Conservation (phyloP, 1,284 basidiomycete species). For the Irpex lacteus region DNA sequence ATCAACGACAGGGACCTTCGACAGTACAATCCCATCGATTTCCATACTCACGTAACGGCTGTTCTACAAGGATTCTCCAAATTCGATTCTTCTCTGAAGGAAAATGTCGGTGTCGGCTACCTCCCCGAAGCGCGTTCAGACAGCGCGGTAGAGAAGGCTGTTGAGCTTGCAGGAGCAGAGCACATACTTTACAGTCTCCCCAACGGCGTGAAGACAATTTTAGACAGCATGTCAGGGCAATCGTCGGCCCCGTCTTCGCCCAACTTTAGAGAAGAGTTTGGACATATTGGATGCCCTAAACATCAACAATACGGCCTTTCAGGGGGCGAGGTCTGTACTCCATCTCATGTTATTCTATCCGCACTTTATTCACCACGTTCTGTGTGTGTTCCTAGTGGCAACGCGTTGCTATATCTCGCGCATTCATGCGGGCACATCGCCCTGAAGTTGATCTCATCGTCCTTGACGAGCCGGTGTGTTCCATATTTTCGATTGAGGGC, state of each 20-base stretch:
- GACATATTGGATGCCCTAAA: constrained; percentile 17
- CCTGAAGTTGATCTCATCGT: constrained; percentile 76
- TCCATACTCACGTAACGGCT: constrained; percentile 70
- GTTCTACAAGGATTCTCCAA: constrained; percentile 83
- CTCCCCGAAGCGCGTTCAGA: constrained; percentile 53
- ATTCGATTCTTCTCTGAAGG: constrained; percentile 70
- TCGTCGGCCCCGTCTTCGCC: background rate
- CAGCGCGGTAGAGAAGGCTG: constrained; percentile 54
- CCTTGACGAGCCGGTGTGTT: constrained; percentile 75
- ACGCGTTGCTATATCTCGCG: constrained; percentile 76
- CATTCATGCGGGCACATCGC: constrained; percentile 76
- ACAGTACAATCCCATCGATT: constrained; percentile 54
- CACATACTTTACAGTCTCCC: constrained; percentile 60
- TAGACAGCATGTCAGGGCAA: constrained; percentile 41
- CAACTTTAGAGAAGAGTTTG: constrained; percentile 13
- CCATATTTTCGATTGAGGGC: background rate
- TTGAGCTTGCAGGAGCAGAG: constrained; percentile 65
- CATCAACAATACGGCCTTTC: constrained; percentile 62
- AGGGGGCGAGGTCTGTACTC: constrained; percentile 61
- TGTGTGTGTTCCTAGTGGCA: constrained; percentile 64
- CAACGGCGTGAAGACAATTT: constrained; percentile 60
- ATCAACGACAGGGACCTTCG: constrained; percentile 70
- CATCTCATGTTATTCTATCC: constrained; percentile 7
- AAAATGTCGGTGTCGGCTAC: constrained; percentile 78
- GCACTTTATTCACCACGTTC: constrained; percentile 8